Conservation (phyloP, 495 filamentous ascomycete genomes). For the Parachaetomium inaequale region DNA sequence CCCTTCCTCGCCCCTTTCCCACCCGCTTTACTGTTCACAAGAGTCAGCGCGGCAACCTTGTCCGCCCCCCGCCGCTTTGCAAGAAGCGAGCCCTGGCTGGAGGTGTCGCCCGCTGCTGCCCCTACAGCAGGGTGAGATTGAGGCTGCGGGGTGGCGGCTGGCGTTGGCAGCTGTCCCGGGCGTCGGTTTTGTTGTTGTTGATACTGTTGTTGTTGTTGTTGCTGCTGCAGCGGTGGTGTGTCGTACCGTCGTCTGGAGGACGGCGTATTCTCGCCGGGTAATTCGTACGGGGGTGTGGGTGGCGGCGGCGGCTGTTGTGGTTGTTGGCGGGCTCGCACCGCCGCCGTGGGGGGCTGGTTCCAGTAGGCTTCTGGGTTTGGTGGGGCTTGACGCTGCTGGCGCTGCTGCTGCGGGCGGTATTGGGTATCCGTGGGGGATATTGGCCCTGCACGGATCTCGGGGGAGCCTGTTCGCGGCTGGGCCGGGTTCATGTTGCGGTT, state of each 20-base stretch:
- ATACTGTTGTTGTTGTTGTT: conserved; percentile 3
- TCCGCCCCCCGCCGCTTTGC: conserved; percentile 50
- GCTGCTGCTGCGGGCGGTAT: conserved; percentile 20
- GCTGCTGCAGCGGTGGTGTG: conserved; percentile 15
- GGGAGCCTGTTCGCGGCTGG: conserved; percentile 29
- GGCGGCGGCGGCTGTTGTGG: background rate
- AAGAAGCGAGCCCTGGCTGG: conserved; percentile 31
- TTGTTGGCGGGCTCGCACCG: background rate
- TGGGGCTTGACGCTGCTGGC: too few species aligned
- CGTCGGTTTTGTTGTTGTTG: conserved; percentile 14
- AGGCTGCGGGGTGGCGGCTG: conserved; percentile 7
- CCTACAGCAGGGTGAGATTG: conserved; percentile 4
- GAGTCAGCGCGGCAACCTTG: conserved; percentile 40
- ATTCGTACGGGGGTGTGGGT: conserved; percentile 10
- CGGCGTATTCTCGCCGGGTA: background rate
- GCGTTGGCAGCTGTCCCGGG: background rate
- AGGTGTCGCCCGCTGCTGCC: background rate
- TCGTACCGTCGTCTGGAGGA: conserved; percentile 1
- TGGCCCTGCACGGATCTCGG: conserved; percentile 18
- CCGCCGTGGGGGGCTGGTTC: conserved; percentile 3
- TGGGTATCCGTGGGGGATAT: conserved; percentile 11
- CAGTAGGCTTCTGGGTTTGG: conserved; percentile 22
- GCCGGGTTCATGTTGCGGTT: conserved; percentile 27
- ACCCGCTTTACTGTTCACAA: conserved; percentile 23
- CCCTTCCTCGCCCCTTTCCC: conserved; percentile 13